These are phyloP conservation scores for Apiotrichum montevideense DNA, from an alignment of 1,284 basidiomycete species.

Conservation along the genomic window DNA sequence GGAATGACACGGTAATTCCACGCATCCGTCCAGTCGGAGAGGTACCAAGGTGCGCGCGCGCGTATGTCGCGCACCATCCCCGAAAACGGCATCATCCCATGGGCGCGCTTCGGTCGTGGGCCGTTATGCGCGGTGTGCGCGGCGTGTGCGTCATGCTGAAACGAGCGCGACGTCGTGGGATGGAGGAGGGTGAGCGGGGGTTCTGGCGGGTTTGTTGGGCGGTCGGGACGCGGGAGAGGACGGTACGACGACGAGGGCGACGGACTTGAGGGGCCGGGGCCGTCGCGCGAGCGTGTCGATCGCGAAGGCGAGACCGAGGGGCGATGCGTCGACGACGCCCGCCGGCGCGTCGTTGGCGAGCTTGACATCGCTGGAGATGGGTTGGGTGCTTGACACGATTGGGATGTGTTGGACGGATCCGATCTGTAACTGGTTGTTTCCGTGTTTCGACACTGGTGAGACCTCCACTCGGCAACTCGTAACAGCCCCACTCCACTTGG, in stretches of 20 bases:
- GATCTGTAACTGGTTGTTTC: too few species aligned
- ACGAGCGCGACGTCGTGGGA: constrained; percentile 16
- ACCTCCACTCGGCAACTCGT: too few species aligned
- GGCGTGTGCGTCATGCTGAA: background rate
- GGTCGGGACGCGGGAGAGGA: constrained; percentile 9
- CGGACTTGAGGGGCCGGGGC: background rate
- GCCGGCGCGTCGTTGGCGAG: background rate
- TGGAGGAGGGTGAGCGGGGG: constrained; percentile 36
- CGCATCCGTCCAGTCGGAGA: constrained; percentile 78
- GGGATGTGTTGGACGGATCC: too few species aligned
- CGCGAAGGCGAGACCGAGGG: constrained; percentile 3
- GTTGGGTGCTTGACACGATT: too few species aligned
- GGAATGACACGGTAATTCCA: constrained; percentile 68
- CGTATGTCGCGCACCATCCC: constrained; percentile 76
- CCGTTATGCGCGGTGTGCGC: too few species aligned
- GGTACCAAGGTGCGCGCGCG: constrained; percentile 71
- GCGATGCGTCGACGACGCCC: background rate
- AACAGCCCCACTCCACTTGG: too few species aligned
- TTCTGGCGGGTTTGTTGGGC: constrained; percentile 33
- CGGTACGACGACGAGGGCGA: constrained; percentile 3
- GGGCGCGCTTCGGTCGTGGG: too few species aligned
- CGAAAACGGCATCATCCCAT: constrained; percentile 9
- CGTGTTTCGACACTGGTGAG: too few species aligned
- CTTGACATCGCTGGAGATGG: background rate
- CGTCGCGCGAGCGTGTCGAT: background rate